Evolutionary conservation across 495 filamentous ascomycete genomes (phyloP).

Genomic region (Penicillium odoratum): DNA sequence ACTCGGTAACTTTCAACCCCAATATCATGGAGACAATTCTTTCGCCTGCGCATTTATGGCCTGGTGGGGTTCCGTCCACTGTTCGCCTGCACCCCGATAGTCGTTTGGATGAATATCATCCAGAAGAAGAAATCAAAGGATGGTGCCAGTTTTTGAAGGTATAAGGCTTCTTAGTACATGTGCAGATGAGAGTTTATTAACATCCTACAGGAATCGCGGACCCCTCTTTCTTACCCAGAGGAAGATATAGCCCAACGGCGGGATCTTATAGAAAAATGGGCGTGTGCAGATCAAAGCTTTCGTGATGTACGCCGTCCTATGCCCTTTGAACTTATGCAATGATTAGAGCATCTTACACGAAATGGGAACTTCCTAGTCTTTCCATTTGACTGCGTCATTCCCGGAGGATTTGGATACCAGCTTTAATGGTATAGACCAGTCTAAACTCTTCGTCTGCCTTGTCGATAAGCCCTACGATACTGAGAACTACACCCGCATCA

Average conservation of each 20-base stretch:
- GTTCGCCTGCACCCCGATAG: no score
- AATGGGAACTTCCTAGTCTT: no score
- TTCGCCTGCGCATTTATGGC: no score
- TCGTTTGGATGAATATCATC: background rate
- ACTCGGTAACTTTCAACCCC: no score
- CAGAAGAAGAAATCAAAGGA: background rate
- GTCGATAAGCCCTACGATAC: background rate
- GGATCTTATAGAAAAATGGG: background rate
- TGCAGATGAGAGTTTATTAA: no score
- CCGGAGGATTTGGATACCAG: no score
- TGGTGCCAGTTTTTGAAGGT: slow-evolving; percentile 1
- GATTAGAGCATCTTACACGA: no score
- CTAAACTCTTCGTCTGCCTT: background rate
- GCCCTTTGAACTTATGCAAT: background rate
- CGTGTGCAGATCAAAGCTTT: background rate
- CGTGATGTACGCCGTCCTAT: background rate
- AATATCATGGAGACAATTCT: no score
- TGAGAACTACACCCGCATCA: background rate
- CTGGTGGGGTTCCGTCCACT: no score
- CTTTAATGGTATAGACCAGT: background rate
- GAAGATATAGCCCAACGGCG: no score
- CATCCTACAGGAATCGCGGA: background rate
- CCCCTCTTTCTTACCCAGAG: no score
- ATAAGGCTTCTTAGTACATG: background rate
- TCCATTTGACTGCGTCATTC: no score